Base-by-base conservation (phyloP, 768 basidiomycete genomes). In the Galerina sulciceps region DNA sequence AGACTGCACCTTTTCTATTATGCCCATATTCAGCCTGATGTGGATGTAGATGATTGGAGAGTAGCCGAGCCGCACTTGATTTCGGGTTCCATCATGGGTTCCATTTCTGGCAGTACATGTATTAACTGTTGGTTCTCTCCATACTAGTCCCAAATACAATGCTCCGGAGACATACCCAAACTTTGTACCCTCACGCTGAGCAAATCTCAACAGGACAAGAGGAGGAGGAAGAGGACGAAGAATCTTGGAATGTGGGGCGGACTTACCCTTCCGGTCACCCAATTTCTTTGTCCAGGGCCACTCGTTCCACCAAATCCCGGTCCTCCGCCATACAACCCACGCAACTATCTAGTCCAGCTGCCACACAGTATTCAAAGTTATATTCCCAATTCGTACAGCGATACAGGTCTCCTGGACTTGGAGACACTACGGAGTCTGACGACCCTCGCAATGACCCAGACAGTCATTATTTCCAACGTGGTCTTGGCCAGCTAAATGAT, bases 361-460 rank as follows among this genome's bases (percentile, higher is more conserved):
- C 70, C 23, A 69, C 66, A 35, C 75, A 76, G 62, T 76, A 77
- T 58, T 69, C 85, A 17, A 85, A 90, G 65, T 82, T 90, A 18
- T 93, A 93, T 74, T 86, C 88, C 18, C 90, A 92, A 68, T 93
- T 93, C 68, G 85, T 93, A 42, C 84, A 82, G 62, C 81, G 89
- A 22, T 93, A 92, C 74, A 81, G 89, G 67, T 85, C 87, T 6
- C 72, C 76, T 13, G 82, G 81, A 58, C 77, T 81, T n/a, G 82
- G 78, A 51, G 66, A 65, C 31, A 58, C 62, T 20, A 56, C 50
- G 22, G 78, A 83, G 40, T 79, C 82, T 47, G 89, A 89, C 59
- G 89, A 92, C 71, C 83, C 85, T 20, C 82, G 88, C 57, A 85
- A 86, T 65, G 92, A 93, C 69, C 89, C 90, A n/a, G 91, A 93